Percentiles rank a stretch among this genome's conserved stretches.
phyloP scores from a whole-genome alignment of 2,329 filamentous ascomycete genomes.

The Xylariales sp. region DNA sequence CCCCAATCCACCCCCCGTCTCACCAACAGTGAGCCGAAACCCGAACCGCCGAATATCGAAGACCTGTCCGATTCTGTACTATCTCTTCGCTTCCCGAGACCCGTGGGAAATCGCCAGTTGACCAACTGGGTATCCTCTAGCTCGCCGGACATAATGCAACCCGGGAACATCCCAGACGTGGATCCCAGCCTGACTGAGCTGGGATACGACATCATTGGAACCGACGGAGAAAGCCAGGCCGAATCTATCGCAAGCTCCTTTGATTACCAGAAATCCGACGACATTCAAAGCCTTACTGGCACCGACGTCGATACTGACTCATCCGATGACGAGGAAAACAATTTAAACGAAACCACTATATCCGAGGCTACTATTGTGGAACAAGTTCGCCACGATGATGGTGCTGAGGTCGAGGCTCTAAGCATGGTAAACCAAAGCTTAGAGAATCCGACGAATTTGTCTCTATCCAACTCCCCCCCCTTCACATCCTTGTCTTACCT shows the following conservation, averaged over 20 bases:
- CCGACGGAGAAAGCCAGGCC: slow-evolving; percentile 65
- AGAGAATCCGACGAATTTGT: slow-evolving; percentile 49
- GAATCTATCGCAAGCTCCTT: slow-evolving; percentile 62
- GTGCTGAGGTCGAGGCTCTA: slow-evolving; percentile 43
- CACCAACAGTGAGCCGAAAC: slow-evolving; percentile 48
- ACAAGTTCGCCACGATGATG: slow-evolving; percentile 39
- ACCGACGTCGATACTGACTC: slow-evolving; percentile 59
- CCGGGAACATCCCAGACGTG: slow-evolving; percentile 56
- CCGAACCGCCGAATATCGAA: slow-evolving; percentile 34
- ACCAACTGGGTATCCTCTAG: slow-evolving; percentile 71
- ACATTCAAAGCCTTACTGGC: slow-evolving; percentile 63
- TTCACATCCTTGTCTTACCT: slow-evolving; percentile 35
- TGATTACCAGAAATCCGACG: slow-evolving; percentile 61
- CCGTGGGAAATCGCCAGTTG: slow-evolving; percentile 65
- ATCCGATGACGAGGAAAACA: slow-evolving; percentile 54
- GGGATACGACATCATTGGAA: slow-evolving; percentile 67
- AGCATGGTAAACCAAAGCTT: slow-evolving; percentile 47
- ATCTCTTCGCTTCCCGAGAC: slow-evolving; percentile 66
- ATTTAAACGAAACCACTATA: slow-evolving; percentile 37
- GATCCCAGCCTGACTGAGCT: slow-evolving; percentile 66
- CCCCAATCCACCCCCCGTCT: slow-evolving; percentile 36
- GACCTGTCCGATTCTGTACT: slow-evolving; percentile 56
- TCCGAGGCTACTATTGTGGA: slow-evolving; percentile 39
- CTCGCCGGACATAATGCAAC: slow-evolving; percentile 67
- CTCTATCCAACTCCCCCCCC: slow-evolving; percentile 42